Percentiles rank a stretch among this genome's conserved stretches.
Evolutionary conservation across 805 yeast species (phyloP).

Genomic region (Lipomyces yamadae): DNA sequence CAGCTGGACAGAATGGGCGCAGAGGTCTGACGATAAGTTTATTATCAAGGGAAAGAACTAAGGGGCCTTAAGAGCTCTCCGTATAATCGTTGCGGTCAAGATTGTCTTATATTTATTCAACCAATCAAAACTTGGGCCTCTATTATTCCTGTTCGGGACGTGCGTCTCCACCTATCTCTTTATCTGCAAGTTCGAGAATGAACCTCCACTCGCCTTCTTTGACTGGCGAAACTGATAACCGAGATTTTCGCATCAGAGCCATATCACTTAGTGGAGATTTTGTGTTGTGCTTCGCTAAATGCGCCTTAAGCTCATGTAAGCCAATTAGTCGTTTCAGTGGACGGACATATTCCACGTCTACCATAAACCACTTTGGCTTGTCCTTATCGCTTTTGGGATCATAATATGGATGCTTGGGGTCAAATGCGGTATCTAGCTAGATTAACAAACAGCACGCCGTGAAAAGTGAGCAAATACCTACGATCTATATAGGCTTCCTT

Average conservation of each 20-base stretch:
- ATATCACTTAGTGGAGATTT: slow-evolving; percentile 47
- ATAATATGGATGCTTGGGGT: slow-evolving; percentile 52
- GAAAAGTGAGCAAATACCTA: slow-evolving; percentile 19
- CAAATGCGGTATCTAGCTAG: slow-evolving; percentile 46
- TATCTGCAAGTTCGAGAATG: slow-evolving; percentile 48
- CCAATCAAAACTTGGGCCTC: neutral
- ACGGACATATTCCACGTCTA: slow-evolving; percentile 53
- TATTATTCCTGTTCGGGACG: neutral
- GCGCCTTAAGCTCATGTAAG: slow-evolving; percentile 49
- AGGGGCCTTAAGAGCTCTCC: neutral
- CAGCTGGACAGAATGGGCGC: slow-evolving; percentile 73
- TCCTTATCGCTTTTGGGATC: slow-evolving; percentile 54
- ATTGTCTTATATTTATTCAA: no score
- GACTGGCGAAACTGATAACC: slow-evolving; percentile 60
- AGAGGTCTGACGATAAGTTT: slow-evolving; percentile 62
- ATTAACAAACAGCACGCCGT: neutral
- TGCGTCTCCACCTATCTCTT: slow-evolving; percentile 32
- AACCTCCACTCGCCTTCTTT: slow-evolving; percentile 51
- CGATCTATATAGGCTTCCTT: slow-evolving; percentile 46
- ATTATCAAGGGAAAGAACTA: slow-evolving; percentile 52
- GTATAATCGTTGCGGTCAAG: no score
- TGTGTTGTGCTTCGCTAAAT: slow-evolving; percentile 15
- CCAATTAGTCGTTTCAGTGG: slow-evolving; percentile 52
- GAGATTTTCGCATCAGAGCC: slow-evolving; percentile 54
- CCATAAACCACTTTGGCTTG: slow-evolving; percentile 62